These are phyloP conservation scores for Cymbidium sinense DNA, from an alignment of 106 monocot species.

Conservation along the genomic window DNA sequence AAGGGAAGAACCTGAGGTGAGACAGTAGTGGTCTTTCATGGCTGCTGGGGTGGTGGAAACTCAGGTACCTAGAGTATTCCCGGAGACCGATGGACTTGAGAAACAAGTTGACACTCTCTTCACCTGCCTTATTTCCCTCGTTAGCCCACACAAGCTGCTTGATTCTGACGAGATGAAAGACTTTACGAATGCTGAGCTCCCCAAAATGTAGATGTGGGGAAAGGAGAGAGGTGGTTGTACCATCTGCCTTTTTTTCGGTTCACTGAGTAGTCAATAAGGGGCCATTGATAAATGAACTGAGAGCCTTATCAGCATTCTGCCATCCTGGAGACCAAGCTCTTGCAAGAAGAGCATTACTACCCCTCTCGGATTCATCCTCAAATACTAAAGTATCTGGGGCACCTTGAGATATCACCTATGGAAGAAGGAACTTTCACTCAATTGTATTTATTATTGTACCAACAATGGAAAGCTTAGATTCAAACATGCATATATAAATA, in stretches of 20 bases:
- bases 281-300: conserved; percentile 67
- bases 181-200: conserved; percentile 84
- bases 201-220: conserved; percentile 95
- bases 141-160: conserved; percentile 91
- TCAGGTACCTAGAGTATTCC: conserved; percentile 88
- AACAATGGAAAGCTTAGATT: not conserved
- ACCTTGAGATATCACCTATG: conserved; percentile 46
- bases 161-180: conserved; percentile 82
- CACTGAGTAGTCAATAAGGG: conserved; percentile 62
- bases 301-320: conserved; percentile 76
- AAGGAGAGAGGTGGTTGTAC: conserved; percentile 81
- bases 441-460: not conserved
- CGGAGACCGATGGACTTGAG: conserved; percentile 74
- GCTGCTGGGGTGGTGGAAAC: conserved; percentile 86
- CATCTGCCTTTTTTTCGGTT: conserved; percentile 84
- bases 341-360: conserved; percentile 92
- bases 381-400: conserved; percentile 65
- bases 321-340: conserved; percentile 96
- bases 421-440: not conserved
- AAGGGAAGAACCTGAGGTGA: conserved; percentile 80
- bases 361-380: conserved; percentile 81
- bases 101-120: conserved; percentile 85
- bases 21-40: conserved; percentile 78
- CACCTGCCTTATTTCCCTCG: conserved; percentile 66
- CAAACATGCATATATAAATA: not conserved